Evolutionary conservation across 805 yeast species (phyloP), one percentile per base, ranked within the genome.

Genomic region (Pichia thaimueangensis): DNA sequence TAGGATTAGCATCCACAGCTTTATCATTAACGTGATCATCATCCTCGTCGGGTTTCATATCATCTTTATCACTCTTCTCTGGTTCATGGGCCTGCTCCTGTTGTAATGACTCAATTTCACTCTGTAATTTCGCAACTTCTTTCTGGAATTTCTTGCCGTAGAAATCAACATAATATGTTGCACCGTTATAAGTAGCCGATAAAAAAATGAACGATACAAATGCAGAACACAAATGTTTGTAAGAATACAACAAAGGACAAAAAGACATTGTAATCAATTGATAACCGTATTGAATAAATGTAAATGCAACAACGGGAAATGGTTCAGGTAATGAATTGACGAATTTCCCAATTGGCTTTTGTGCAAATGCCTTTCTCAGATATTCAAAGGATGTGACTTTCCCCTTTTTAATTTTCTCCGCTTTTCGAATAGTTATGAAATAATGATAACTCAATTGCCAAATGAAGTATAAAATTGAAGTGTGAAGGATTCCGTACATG

Each of bases 371-470:
- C 58, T 78, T 77, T 45, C 94, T 78, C 54, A 91, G 69, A 68
- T 80, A 86, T 45, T 86, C 87, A 61, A 91, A 91, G 12, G 95
- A 84, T 0, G 97, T 91, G 19, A 81, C 84, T 49, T 83, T 74
- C 0, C 97, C 97, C 4, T 83, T 78, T 57, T 80, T 80, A 51
- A 91, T 91, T 66, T 88, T 79, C 40, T 83, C 85, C 28, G 86
- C 80, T 41, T 80, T 71, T 41, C 77, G 76, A 45, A 89, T 75
- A 1, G 97, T 89, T 55, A 91, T 91, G 63, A 91, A 91, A 62
- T 86, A 87, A 62, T 89, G 97, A 62, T 91, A 91, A 10, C 79
- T 61, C 1, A 80, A 74, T 66, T 93, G 98, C 98, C 98, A 91
- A 9, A 84, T 63, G 49, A 89, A 73, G 59, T 91, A 91, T 53